Base-by-base conservation (phyloP, 2,329 filamentous ascomycete species). In the Coniochaeta prunicola region DNA sequence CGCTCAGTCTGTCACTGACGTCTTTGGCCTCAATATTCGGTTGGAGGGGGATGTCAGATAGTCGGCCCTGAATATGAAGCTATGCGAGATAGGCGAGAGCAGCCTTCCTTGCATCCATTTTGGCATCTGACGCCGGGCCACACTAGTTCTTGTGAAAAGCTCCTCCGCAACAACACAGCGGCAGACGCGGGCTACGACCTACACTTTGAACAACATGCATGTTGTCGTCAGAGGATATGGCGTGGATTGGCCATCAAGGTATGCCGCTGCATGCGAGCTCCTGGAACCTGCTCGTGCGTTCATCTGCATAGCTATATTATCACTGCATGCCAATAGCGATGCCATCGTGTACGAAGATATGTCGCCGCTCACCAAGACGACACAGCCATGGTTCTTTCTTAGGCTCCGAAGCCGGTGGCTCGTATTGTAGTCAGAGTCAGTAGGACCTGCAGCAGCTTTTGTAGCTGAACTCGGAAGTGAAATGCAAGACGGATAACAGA, bases 31-130 rank as follows among this genome's bases (percentile, higher is more conserved):
- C 40, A 45, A 15, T 21, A 45, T 21, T n/a, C 40, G 40, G 40
- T 15, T 24, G 19, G 6, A 26, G 24, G 40, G 12, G 26, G 24
- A 15, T 10, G n/a, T n/a, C n/a, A n/a, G n/a, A n/a, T n/a, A n/a
- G n/a, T n/a, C n/a, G n/a, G n/a, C n/a, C n/a, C n/a, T n/a, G n/a
- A n/a, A n/a, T n/a, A n/a, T n/a, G n/a, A n/a, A n/a, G n/a, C n/a
- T n/a, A n/a, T n/a, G n/a, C n/a, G n/a, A n/a, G n/a, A n/a, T n/a
- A 50, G 45, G 45, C 45, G 45, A 50, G 45, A 30, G 45, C 45
- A 50, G 24, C 45, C 45, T 50, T 26, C 13, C 19, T 28, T 7
- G 13, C n/a, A 17, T 17, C 21, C n/a, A 19, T 50, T 30, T 4
- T 9, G 24, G 45, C 30, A 50, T 50, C 10, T 50, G 24, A 50